Evolutionary conservation across 441 rosid genomes (phyloP).

Genomic region (Brassica balearica): DNA sequence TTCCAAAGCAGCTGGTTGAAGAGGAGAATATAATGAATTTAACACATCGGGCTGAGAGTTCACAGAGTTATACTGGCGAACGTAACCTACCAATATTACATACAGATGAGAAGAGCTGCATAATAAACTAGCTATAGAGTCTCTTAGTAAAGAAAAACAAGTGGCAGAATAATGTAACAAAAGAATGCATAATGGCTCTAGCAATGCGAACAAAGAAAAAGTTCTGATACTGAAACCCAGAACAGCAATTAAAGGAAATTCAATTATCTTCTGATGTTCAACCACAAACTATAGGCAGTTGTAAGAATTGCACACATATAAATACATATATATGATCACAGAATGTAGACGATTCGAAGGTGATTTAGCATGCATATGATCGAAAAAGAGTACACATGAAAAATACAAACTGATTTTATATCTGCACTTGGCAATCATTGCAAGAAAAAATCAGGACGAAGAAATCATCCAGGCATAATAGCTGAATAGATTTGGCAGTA

Average conservation of each 20-base stretch:
- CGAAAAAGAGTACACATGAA: neutral
- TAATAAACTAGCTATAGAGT: conserved; percentile 7
- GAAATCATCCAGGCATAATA: neutral
- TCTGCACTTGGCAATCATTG: conserved; percentile 6
- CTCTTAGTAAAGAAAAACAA: conserved; percentile 1
- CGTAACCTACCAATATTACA: conserved; percentile 69
- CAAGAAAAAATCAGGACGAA: neutral
- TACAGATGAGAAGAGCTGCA: conserved; percentile 26
- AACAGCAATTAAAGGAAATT: conserved; percentile 8
- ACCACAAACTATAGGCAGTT: conserved; percentile 1
- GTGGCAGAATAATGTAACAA: conserved; percentile 20
- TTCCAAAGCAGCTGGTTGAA: conserved; percentile 51
- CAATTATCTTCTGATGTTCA: neutral
- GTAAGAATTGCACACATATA: conserved; percentile 15
- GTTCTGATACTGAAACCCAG: neutral
- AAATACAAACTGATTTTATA: conserved; percentile 8
- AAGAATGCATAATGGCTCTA: conserved; percentile 8
- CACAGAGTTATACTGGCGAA: conserved; percentile 86
- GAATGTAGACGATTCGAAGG: neutral
- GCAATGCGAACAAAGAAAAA: conserved; percentile 1
- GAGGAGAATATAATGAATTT: conserved; percentile 95
- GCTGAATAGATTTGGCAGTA: conserved; percentile 15
- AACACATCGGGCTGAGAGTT: conserved; percentile 97
- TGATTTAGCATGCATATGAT: conserved; percentile 13
- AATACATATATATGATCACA: neutral